Base-by-base conservation (phyloP, 768 basidiomycete genomes). In the Tulasnella sp. region DNA sequence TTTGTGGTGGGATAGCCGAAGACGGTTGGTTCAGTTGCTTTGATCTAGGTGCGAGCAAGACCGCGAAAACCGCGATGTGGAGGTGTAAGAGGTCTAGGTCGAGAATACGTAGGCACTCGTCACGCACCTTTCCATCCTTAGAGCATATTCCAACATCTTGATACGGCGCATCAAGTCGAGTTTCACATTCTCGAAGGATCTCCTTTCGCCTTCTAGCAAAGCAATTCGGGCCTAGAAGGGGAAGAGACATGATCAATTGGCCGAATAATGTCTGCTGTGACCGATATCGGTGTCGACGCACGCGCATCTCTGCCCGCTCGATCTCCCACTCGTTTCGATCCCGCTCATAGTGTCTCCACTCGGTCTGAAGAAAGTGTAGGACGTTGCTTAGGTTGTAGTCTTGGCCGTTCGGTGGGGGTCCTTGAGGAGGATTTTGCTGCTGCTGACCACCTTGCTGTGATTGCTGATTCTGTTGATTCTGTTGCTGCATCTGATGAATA, bases 311-410 rank as follows among this genome's bases (percentile, higher is more conserved):
- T 42, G 98, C 98, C 82, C 98, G 89, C 86, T 99, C 98, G 83
- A 99, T 99, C 88, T 99, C 98, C 97, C 97, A 99, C 87, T 99
- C 98, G 85, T 99, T 99, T 83, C 97, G 90, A 87, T 99, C 98
- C 85, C 97, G 92, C 86, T 99, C 98, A 84, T 98, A 99, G 80
- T 95, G 89, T 81, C 98, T 89, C 95, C 97, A 98, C 88, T 99
- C 98, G 31, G 95, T 95, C 87, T 99, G 98, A 75, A 99, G 89
- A 85, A 95, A 99, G 87, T 99, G 98, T 81, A 99, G 89, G 80
- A 99, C 96, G 83, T 91, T 93, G 8, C 96, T 97, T 77, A 99
- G 91, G 72, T 93, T 98, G 85, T 93, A 94, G 86, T 97, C 96
- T 85, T 95, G 94, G 81, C 93, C 93, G 83, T 92, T 94, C 86